These are phyloP conservation scores for Leccinum pellstonianum DNA, from an alignment of 768 basidiomycete genomes.

Conservation along the genomic window DNA sequence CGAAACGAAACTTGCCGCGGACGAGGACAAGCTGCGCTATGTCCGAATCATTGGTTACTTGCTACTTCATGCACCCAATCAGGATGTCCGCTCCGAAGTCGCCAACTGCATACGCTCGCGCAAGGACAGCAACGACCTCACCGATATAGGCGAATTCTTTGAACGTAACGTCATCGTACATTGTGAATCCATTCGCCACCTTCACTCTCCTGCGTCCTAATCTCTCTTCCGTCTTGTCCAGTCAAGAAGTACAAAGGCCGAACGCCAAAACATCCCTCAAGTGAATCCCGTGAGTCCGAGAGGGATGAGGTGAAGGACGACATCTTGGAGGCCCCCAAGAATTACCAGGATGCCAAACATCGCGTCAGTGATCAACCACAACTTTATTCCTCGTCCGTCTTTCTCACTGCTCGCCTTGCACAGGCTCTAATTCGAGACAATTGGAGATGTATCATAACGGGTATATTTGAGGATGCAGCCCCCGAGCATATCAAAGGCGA, in stretches of 20 bases:
- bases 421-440: constrained; percentile 39
- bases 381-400: background rate
- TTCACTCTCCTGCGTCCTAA: background rate
- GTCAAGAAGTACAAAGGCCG: constrained; percentile 16
- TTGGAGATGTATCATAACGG: constrained; percentile 35
- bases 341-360: constrained; percentile 5
- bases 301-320: background rate
- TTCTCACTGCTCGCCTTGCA: constrained; percentile 1
- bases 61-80: constrained; percentile 6
- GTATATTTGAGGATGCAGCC: constrained; percentile 19
- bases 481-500: background rate
- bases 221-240: background rate
- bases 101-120: constrained; percentile 3
- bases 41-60: constrained; percentile 10
- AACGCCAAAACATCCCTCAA: constrained; percentile 21
- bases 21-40: background rate
- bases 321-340: background rate
- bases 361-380: background rate
- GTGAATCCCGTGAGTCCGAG: constrained; percentile 17
- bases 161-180: constrained; percentile 5
- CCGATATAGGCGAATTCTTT: constrained; percentile 2
- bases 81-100: constrained; percentile 1
- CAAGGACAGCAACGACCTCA: background rate
- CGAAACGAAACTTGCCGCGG: background rate
- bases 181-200: background rate